phyloP scores from a whole-genome alignment of 2,329 filamentous ascomycete genomes.

The Dryadomyces quercivorus region DNA sequence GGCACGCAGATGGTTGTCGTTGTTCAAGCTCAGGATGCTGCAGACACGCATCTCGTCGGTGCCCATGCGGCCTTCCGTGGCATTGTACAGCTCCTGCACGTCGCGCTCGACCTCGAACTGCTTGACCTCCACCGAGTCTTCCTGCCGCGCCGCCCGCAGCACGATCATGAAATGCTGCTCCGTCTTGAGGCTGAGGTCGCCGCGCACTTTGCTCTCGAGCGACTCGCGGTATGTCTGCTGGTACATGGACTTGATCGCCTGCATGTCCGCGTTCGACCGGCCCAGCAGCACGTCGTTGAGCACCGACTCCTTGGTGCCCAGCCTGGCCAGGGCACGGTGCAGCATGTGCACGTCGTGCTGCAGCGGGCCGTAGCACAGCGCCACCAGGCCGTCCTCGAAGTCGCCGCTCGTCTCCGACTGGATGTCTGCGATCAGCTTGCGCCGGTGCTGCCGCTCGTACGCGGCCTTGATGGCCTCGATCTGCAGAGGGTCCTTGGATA shows the following conservation, averaged over 20 bases:
- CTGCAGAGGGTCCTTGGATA: constrained; percentile 13
- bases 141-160: constrained; percentile 58
- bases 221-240: constrained; percentile 50
- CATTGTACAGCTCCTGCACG: constrained; percentile 62
- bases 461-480: constrained; percentile 57
- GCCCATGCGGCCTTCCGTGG: constrained; percentile 60
- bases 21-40: constrained; percentile 62
- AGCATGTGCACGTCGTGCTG: constrained; percentile 62
- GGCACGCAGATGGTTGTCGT: constrained; percentile 72
- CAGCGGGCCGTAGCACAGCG: constrained; percentile 68
- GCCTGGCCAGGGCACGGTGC: constrained; percentile 59
- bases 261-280: constrained; percentile 76
- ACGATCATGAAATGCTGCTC: constrained; percentile 77
- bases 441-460: constrained; percentile 52
- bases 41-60: constrained; percentile 70
- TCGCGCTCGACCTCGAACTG: constrained; percentile 65
- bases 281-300: constrained; percentile 78
- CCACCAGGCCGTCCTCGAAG: constrained; percentile 62
- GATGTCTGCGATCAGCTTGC: constrained; percentile 63
- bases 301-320: constrained; percentile 75
- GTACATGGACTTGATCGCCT: constrained; percentile 74
- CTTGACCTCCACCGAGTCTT: constrained; percentile 64
- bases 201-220: constrained; percentile 61
- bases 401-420: constrained; percentile 64
- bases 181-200: constrained; percentile 77